Evolutionary conservation across 306 rosid genomes (phyloP), one percentile per base, ranked within the genome.

Genomic region (Adenanthera pavonina): DNA sequence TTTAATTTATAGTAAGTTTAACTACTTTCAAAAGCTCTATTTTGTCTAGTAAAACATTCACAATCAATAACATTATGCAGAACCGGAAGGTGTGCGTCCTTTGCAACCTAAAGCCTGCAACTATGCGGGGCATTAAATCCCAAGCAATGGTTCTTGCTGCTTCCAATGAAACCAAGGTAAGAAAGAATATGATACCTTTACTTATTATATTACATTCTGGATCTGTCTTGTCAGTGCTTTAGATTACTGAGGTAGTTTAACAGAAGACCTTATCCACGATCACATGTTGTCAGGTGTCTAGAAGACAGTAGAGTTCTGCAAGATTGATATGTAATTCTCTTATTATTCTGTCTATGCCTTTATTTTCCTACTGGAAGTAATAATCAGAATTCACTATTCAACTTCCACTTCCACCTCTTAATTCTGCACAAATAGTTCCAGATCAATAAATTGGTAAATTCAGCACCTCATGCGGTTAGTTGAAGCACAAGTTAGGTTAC

Each of bases 101-200:
- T 60, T 93, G 99, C 90, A 95, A 95, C 89, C 84, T 93, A 84
- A 95, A 95, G 89, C 97, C 98, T 20, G 94, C 91, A 17, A 54
- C 84, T 87, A 89, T 95, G 98, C 77, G 94, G 66, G 96, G 99
- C 74, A 92, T 95, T 75, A 95, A 92, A 84, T 95, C 99, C 66
- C 96, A 95, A 59, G 99, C 99, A 36, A 95, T 90, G 99, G 98
- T 95, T 82, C 99, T 95, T 87, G 93, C 94, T 77, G 98, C 98
- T 83, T 89, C 94, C 48, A 89, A 81, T 82, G 83, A 88, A 77
- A 86, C 93, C 69, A 77, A 81, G 85, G 99, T 95, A 82, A 78
- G 88, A 61, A 60, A 36, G 72, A 44, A 84, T 49, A 35, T 16
- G 47, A 14, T 40, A 35, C 65, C 76, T 82, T 69, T 53, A 51